Conservation (phyloP, 225 moss, liverwort and hornwort genomes). For the Anthoceros angustus region DNA sequence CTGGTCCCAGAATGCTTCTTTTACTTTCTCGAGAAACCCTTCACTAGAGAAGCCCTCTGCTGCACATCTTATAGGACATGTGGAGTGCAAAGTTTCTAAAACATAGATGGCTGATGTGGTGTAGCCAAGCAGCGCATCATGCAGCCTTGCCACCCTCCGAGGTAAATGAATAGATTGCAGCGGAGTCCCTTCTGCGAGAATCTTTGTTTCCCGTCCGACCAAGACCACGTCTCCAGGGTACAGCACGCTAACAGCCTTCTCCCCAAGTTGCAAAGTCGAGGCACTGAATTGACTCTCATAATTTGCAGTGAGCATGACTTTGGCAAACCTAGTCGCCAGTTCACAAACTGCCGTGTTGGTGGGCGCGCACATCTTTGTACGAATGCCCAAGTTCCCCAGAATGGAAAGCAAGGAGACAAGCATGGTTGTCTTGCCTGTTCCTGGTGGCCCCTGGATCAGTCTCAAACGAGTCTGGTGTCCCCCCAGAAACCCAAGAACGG, state of each 20-base stretch:
- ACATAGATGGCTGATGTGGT: too few relatives aligned
- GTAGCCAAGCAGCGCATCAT: too few relatives aligned
- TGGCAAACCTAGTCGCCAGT: slow-evolving; percentile 26
- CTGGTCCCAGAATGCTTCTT: too few relatives aligned
- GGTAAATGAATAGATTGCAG: too few relatives aligned
- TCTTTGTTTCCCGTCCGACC: too few relatives aligned
- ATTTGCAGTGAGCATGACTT: slow-evolving; percentile 9
- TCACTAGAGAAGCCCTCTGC: too few relatives aligned
- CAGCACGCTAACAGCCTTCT: slow-evolving; percentile 8
- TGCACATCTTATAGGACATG: too few relatives aligned
- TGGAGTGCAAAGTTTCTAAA: too few relatives aligned
- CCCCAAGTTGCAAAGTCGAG: neutral
- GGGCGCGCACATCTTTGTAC: slow-evolving; percentile 24
- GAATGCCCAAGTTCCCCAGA: slow-evolving; percentile 11
- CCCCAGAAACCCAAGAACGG: slow-evolving; percentile 11
- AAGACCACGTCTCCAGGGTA: slow-evolving; percentile 24
- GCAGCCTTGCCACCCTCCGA: too few relatives aligned
- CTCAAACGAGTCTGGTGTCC: slow-evolving; percentile 12
- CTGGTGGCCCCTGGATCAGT: slow-evolving; percentile 34
- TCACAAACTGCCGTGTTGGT: slow-evolving; percentile 34
- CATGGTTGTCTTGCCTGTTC: slow-evolving; percentile 37
- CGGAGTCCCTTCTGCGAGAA: too few relatives aligned
- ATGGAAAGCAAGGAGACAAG: slow-evolving; percentile 19
- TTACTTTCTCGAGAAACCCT: too few relatives aligned
- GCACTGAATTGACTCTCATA: neutral